Evolutionary conservation across 495 filamentous ascomycete genomes (phyloP), one percentile per base, ranked within the genome.

Genomic region (Penicillium tannophilum): DNA sequence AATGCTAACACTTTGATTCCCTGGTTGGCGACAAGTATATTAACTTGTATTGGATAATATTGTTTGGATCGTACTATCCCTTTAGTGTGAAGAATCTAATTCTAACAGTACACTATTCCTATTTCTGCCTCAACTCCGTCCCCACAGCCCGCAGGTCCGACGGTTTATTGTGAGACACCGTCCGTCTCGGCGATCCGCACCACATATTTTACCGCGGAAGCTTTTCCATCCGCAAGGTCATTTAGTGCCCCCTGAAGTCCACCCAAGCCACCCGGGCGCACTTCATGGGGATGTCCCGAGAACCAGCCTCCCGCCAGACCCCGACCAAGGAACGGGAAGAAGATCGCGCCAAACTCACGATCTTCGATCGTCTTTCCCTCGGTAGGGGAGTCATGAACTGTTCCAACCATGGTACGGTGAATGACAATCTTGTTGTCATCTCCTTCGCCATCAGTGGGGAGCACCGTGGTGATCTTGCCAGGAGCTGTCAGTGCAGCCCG

Each of bases 181-280:
- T 69, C 70, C 7, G 87, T 90, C 36, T 91, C 87, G 45, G 61
- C 82, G 71, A 92, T 84, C 31, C 84, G 70, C 55, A 88, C 85
- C 2, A 91, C 82, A 72, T 88, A 90, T 66, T 92, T 92, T 0
- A 83, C 74, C 16, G 80, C 88, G 54, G 82, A 85, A 47, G 83
- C 87, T 62, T 84, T 87, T 0, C 88, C 89, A 53, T 84, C 79
- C 68, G 81, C 81, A 59, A 90, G 67, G 55, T 85, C 76, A 58
- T 67, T 65, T 65, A 92, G 59, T 2, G 69, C 87, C 0, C 70
- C 66, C 70, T 88, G 70, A 10, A 91, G 61, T 0, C 86, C 86
- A 9, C 63, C 75, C 55, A 92, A 59, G 0, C 88, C 89, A 11
- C 84, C 80, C 0, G 78, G 74, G 8, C 86, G 69, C 36, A 92